Percentiles rank a stretch among this genome's conserved stretches.
These are phyloP conservation scores for Cercospora sp. DNA, from an alignment of 2,329 filamentous ascomycete species.

Conservation along the genomic window DNA sequence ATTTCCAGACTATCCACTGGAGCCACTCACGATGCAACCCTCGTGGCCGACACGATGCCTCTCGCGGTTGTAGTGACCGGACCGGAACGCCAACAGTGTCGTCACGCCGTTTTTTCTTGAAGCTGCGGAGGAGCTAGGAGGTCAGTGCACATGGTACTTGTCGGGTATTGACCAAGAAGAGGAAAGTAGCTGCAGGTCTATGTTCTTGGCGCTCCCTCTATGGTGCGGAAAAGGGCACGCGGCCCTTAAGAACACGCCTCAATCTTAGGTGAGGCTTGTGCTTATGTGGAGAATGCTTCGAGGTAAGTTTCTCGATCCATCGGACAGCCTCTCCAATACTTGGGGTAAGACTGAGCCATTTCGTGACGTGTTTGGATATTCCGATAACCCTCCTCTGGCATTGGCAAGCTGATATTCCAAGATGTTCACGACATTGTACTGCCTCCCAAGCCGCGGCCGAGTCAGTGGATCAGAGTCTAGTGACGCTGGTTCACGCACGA, in stretches of 20 bases:
- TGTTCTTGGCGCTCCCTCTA: slow-evolving; percentile 17
- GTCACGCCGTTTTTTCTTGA: slow-evolving; percentile 7
- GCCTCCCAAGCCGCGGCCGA: neutral
- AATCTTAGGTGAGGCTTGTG: slow-evolving; percentile 8
- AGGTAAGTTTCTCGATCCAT: neutral
- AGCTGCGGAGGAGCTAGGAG: slow-evolving; percentile 14
- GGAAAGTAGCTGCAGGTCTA: slow-evolving; percentile 15
- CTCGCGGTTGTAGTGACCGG: neutral
- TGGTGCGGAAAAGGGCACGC: slow-evolving; percentile 13
- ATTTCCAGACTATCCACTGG: slow-evolving; percentile 6
- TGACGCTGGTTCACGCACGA: neutral
- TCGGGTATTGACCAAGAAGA: slow-evolving; percentile 13
- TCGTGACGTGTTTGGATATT: neutral
- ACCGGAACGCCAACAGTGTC: neutral
- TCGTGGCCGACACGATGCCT: slow-evolving; percentile 1
- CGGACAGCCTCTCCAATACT: neutral
- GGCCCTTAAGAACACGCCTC: neutral
- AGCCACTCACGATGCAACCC: slow-evolving; percentile 16
- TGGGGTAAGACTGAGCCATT: neutral
- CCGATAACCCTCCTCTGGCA: neutral
- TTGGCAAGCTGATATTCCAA: neutral
- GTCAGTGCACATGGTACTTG: slow-evolving; percentile 19
- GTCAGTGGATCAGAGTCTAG: neutral
- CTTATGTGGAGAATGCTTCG: neutral
- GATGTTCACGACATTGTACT: neutral